Base-by-base conservation (phyloP, 495 filamentous ascomycete species). In the Staphylotrichum tortipilum region DNA sequence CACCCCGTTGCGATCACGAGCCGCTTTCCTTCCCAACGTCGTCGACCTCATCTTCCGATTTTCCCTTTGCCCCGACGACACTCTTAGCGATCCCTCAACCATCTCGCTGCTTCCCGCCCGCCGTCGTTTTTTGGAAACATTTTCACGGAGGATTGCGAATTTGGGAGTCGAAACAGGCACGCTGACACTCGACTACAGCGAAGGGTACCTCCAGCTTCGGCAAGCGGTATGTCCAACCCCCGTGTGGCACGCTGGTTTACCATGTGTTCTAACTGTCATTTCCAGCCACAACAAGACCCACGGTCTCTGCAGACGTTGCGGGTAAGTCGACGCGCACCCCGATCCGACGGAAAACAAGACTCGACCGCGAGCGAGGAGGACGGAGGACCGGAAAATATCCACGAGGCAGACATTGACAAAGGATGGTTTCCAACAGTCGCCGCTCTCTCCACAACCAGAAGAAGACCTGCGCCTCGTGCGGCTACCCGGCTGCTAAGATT, bases 401-500 rank as follows among this genome's bases (percentile, higher is more conserved):
- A 4, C 15, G 22, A 35, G 19, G 12, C 49, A 23, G 54, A 68
- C 55, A 60, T 31, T 54, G 57, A 68, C 63, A 57, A 18, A 50
- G 42, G 9, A 51, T 39, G 37, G 7, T 41, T 24, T 36, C 48
- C 92, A 89, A 89, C 92, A 91, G 90, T 69, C 83, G 84, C 58
- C 92, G 92, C 64, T 95, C 92, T 58, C 85, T 95, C 71, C 92
- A 98, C 84, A 86, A 97, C 78, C 92, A 98, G 79, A 98, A 98
- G 85, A 84, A 92, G 72, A 91, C 86, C 61, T 98, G 92, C 78
- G 79, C 92, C 55, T 88, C 88, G 66, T 98, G 92, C 77, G 92
- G 88, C 72, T 98, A 96, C 79, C 92, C 92, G 56, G 78, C 89
- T 61, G 92, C 92, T 72, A 95, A 94, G 80, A 91, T 78, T 69